Evolutionary conservation across 805 yeast species (phyloP).

Genomic region (Candida xiaguanensis): DNA sequence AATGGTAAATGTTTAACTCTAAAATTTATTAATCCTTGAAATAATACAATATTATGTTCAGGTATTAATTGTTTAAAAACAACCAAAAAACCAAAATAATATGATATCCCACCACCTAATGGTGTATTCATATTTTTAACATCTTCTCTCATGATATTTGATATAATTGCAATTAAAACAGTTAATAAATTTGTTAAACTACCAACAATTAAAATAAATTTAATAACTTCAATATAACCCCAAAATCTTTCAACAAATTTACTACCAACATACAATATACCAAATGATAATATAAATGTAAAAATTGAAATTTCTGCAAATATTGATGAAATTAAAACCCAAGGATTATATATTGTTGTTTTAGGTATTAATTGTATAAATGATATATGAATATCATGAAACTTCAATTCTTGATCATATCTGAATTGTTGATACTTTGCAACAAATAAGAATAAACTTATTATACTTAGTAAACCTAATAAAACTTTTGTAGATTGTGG

Average conservation of each 20-base stretch:
- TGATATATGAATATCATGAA: slow-evolving; percentile 49
- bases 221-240: slow-evolving; percentile 47
- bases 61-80: slow-evolving; percentile 58
- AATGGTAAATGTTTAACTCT: slow-evolving; percentile 67
- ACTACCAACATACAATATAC: slow-evolving; percentile 36
- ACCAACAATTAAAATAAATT: slow-evolving; percentile 52
- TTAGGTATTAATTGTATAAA: slow-evolving; percentile 62
- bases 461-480: slow-evolving; percentile 32
- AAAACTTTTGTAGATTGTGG: slow-evolving; percentile 50
- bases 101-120: slow-evolving; percentile 49
- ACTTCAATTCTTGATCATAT: slow-evolving; percentile 11
- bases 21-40: slow-evolving; percentile 41
- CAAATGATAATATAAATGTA: slow-evolving; percentile 38
- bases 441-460: slow-evolving; percentile 40
- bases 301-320: slow-evolving; percentile 56
- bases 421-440: slow-evolving; percentile 36
- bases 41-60: slow-evolving; percentile 49
- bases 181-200: slow-evolving; percentile 52
- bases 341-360: slow-evolving; percentile 52
- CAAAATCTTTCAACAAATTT: slow-evolving; percentile 51
- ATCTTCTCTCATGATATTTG: slow-evolving; percentile 33
- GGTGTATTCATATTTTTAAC: slow-evolving; percentile 40
- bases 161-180: slow-evolving; percentile 39
- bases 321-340: slow-evolving; percentile 62
- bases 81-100: slow-evolving; percentile 51